phyloP scores from a whole-genome alignment of 2,329 filamentous ascomycete genomes.

The Fusarium marasasianum region DNA sequence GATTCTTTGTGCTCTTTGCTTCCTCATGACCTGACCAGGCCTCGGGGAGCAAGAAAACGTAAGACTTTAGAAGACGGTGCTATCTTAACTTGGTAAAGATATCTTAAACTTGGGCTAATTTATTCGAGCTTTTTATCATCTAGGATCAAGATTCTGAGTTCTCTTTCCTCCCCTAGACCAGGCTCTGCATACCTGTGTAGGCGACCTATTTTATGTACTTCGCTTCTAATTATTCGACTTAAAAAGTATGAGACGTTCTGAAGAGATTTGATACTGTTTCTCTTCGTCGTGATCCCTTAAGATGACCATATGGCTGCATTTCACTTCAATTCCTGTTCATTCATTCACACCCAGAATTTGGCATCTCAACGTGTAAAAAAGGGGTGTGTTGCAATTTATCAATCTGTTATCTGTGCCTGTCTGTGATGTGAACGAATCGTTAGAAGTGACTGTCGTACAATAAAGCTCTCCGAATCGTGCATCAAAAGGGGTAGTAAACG shows the following conservation, averaged over 20 bases:
- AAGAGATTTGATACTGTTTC: neutral
- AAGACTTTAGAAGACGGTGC: too few species aligned
- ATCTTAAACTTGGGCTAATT: too few species aligned
- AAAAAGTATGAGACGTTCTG: constrained; percentile 12
- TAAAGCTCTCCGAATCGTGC: neutral
- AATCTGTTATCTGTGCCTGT: neutral
- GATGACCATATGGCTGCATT: neutral
- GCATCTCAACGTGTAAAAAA: neutral
- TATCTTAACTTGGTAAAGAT: too few species aligned
- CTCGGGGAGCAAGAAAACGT: too few species aligned
- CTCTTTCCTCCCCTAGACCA: too few species aligned
- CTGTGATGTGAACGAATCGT: neutral
- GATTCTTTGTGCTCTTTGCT: too few species aligned
- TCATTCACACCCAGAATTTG: neutral
- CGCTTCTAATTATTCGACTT: constrained; percentile 13
- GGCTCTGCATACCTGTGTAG: too few species aligned
- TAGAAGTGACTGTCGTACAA: neutral
- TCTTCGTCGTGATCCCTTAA: neutral
- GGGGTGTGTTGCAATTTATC: neutral
- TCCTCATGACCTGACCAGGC: too few species aligned
- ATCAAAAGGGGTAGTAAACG: neutral
- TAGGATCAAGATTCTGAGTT: too few species aligned
- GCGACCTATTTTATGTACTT: constrained; percentile 14
- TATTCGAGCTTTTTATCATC: too few species aligned
- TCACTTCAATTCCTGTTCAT: neutral